Base-by-base conservation (phyloP, 176 grass and related monocot species). In the Saccharum officinarum region DNA sequence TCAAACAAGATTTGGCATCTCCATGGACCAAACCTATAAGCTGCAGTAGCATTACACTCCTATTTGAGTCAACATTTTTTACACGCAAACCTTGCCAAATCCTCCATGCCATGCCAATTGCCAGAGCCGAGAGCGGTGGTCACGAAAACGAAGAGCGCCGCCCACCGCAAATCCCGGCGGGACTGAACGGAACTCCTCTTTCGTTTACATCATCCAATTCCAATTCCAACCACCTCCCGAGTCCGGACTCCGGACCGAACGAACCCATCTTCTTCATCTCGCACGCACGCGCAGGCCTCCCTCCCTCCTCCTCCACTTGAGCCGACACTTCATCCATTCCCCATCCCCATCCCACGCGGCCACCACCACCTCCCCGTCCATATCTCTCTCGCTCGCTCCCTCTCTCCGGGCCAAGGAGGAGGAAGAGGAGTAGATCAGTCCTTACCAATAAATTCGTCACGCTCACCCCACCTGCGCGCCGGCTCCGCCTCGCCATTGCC, bases 91-190 rank as follows among this genome's bases (percentile, higher is more conserved):
- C 4, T 36, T 17, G 65, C 33, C 79, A 28, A 57, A 70, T 71
- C 80, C 49, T 20, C 49, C 62, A 18, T 37, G 13, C 41, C 67
- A 41, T 41, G 80, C 22, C 46, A 46, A 28, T 12, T 8, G 47
- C 13, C 42, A 69, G 12, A 16, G 64, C 11, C 8, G 1, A 8
- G 20, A 23, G 49, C 6, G n/a, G 59, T 20, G 55, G 3, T 49
- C 70, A 81, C 41, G 77, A 47, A 83, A 87, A 78, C 17, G 55
- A 62, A 77, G 22, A 66, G 69, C 74, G 14, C 73, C 83, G 33
- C 63, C 84, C 61, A 71, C 84, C 87, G 87, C 87, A 65, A 79
- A 83, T 88, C 73, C 78, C 86, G 69, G 85, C 41, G 50, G 23
- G 75, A 84, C 84, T 80, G 71, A 70, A 71, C 39, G 25, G 22